Evolutionary conservation across 345 rosid genomes (phyloP), one percentile per base, ranked within the genome.

Genomic region (Mallotus nudiflorus): DNA sequence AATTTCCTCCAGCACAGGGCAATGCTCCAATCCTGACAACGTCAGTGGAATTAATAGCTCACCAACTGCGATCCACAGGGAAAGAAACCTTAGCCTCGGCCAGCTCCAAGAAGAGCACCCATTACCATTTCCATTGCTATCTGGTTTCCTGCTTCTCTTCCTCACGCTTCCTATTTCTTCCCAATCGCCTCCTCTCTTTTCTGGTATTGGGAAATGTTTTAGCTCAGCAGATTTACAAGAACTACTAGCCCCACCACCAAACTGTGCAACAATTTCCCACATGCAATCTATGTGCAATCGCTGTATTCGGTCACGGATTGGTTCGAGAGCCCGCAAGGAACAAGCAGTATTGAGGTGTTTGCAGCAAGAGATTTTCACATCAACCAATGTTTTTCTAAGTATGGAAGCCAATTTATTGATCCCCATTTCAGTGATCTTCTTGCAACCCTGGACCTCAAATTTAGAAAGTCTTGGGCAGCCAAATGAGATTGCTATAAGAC

Each of bases 1-100:
- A 24, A 65, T 65, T 52, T 65, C 68, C 29, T 65, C 54, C 42
- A 65, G 24, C 35, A 28, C 55, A 65, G 68, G 68, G 56, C 68
- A 65, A 28, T 48, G 0, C 56, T 65, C 55, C 68, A 65, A 48
- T 65, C 55, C 55, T 28, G 55, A 29, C 42, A 48, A 46, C 1
- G 40, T 20, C 68, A 65, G 18, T 10, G 68, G 68, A 0, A 13
- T 48, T 8, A 65, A 42, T 20, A 45, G 11, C 29, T 65, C 68
- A 18, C 68, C 68, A 5, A 65, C 68, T 15, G 54, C 25, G 9
- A 65, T 65, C 68, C 68, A 65, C 15, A 65, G 24, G n/a, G 68
- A 65, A 48, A 65, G 55, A 28, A 18, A 46, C 24, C 19, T 12
- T 29, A 65, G 40, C 42, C 50, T 48, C 9, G 54, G 10, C 68